These are phyloP conservation scores for Suillus hirtellus DNA, from an alignment of 768 basidiomycete species.

Conservation along the genomic window DNA sequence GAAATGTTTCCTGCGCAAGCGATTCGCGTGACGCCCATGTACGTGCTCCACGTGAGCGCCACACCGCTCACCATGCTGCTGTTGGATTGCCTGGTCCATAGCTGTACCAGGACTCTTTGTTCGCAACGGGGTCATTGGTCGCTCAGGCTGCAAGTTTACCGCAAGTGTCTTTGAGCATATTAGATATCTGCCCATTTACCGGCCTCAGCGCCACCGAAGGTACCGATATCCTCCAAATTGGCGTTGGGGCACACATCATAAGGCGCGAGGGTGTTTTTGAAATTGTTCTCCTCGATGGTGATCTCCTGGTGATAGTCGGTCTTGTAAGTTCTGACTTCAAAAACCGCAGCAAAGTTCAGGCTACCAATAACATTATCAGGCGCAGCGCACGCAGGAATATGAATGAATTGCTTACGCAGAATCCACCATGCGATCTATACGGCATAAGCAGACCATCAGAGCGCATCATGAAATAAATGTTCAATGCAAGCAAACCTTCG, in stretches of 20 bases:
- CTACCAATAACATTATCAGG: slow-evolving; percentile 19
- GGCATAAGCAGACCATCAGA: background rate
- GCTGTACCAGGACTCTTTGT: slow-evolving; percentile 34
- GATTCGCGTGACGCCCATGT: too few species aligned
- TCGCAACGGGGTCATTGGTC: background rate
- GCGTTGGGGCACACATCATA: slow-evolving; percentile 36
- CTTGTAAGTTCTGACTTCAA: slow-evolving; percentile 44
- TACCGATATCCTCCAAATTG: slow-evolving; percentile 23
- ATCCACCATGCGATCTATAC: slow-evolving; percentile 34
- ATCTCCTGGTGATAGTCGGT: slow-evolving; percentile 47
- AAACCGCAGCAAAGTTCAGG: slow-evolving; percentile 52
- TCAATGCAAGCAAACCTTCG: slow-evolving; percentile 29
- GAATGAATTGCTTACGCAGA: slow-evolving; percentile 25
- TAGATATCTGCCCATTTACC: slow-evolving; percentile 37
- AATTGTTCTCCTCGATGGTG: slow-evolving; percentile 43
- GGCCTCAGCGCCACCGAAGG: slow-evolving; percentile 24
- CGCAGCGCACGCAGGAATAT: slow-evolving; percentile 16
- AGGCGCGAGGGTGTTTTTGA: slow-evolving; percentile 51
- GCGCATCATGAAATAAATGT: background rate
- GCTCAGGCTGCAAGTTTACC: slow-evolving; percentile 18
- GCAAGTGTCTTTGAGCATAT: slow-evolving; percentile 37
- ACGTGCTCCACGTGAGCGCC: too few species aligned
- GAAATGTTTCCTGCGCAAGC: too few species aligned
- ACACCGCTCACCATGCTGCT: too few species aligned
- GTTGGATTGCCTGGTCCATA: slow-evolving; percentile 45